Base-by-base conservation (phyloP, 2,329 filamentous ascomycete genomes). In the Penicillium sumatraense region DNA sequence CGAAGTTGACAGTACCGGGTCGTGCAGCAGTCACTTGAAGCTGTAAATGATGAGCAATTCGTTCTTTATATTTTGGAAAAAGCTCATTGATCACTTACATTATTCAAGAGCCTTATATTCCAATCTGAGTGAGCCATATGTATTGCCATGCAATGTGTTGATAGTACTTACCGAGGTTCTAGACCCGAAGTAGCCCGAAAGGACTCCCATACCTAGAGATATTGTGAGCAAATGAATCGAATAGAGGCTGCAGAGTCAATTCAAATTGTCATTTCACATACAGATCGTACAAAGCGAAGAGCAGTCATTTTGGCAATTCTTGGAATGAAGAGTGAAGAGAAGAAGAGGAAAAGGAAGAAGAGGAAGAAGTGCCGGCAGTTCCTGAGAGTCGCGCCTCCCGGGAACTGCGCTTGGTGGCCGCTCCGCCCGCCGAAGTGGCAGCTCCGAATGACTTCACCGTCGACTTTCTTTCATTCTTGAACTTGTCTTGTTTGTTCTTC, bases 111-210 rank as follows among this genome's bases (percentile, higher is more conserved):
- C 13, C 77, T 67, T 69, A 13, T 23, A n/a, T 42, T 42, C 21
- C 21, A 23, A 24, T 14, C 3, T 42, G 18, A 24, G 21, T 24
- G 38, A 26, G 38, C 21, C 5, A 11, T 42, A 26, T 42, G 16
- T 18, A 44, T 48, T n/a, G 29, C 21, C 18, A 48, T 27, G 42
- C 46, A 11, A 36, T 31, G 18, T 23, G 20, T 26, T 33, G 50
- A 56, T 45, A n/a, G n/a, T n/a, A 62, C 74, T 64, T 79, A 96
- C 93, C 90, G 89, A 72, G 91, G 91, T 74, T 97, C 93, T 18
- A 98, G 78, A 6, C 93, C 93, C 5, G 92, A 96, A 61, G 91
- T 89, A 62, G 85, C 84, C 78, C 90, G 86, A 74, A 97, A 97
- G 2, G 90, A 93, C 72, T 89, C 89, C 80, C 91, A 84, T 44